Base-by-base conservation (phyloP, 495 filamentous ascomycete genomes). In the Podospora appendiculata region DNA sequence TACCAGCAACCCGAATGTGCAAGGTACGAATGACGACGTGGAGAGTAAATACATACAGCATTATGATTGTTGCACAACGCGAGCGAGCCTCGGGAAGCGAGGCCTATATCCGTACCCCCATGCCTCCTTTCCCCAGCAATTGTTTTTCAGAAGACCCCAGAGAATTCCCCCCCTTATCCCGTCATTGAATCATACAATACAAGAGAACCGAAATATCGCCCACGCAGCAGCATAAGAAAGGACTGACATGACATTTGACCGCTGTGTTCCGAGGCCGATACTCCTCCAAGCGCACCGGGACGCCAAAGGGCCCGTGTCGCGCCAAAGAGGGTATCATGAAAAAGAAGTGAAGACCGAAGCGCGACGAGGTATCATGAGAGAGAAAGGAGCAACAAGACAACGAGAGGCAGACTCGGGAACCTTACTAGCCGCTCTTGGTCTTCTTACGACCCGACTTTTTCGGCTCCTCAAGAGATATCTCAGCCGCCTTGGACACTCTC, bases 391-490 rank as follows among this genome's bases (percentile, higher is more conserved):
- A 53, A 57, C 43, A 42, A 55, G 48, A 51, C 44, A 49, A 58
- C n/a, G 19, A 45, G 42, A 56, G 54, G 33, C 19, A 32, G 44
- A 41, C 25, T 45, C 14, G 35, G 19, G 52, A 42, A 38, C 45
- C 39, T 50, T 36, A 32, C 47, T 62, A 69, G 48, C 54, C 54
- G 57, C 52, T 65, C 63, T 71, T 71, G 54, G 66, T 68, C 74
- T 78, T 78, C 71, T 76, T 78, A 47, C 74, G 72, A 44, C 69
- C 69, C 11, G 72, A 73, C 66, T 78, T 78, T 67, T 78, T 78
- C 32, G 74, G 73, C 48, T 78, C 74, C 59, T 74, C 73, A 5
- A 62, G 54, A 9, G 65, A 64, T 35, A 70, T 45, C 55, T 68
- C 68, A 5, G 69, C 66, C 8, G 65, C 68, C 61, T 76, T 77